phyloP scores from a whole-genome alignment of 2,329 filamentous ascomycete species.

The Neofusicoccum umdonicola region DNA sequence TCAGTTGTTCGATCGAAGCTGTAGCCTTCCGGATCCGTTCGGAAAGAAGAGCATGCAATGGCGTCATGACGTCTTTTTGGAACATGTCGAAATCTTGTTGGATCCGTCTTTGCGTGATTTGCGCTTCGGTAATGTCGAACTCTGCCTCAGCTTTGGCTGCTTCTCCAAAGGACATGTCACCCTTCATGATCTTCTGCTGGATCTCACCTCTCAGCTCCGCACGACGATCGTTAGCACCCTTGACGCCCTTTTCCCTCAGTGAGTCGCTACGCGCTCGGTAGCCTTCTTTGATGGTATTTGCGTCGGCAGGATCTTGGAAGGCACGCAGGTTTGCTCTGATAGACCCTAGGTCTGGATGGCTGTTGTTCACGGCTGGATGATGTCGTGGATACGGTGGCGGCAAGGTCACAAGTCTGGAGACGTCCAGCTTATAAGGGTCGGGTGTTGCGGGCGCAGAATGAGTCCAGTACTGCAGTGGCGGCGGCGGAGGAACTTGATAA shows the following conservation, averaged over 20 bases:
- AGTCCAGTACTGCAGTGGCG: slow-evolving; percentile 39
- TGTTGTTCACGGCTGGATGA: slow-evolving; percentile 94
- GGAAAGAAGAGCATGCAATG: slow-evolving; percentile 76
- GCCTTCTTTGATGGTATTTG: slow-evolving; percentile 64
- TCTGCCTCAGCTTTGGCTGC: slow-evolving; percentile 79
- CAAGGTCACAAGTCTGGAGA: slow-evolving; percentile 87
- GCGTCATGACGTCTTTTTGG: slow-evolving; percentile 77
- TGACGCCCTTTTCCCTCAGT: slow-evolving; percentile 52
- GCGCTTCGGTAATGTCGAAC: slow-evolving; percentile 67
- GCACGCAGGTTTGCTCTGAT: slow-evolving; percentile 72
- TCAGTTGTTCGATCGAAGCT: slow-evolving; percentile 73
- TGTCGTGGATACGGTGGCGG: slow-evolving; percentile 93
- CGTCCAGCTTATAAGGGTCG: slow-evolving; percentile 65
- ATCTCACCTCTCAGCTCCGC: slow-evolving; percentile 70
- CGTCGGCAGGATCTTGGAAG: slow-evolving; percentile 70
- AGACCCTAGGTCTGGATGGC: slow-evolving; percentile 79
- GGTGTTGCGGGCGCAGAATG: slow-evolving; percentile 44
- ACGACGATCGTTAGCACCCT: slow-evolving; percentile 59
- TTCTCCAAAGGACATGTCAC: slow-evolving; percentile 77
- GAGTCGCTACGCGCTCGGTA: slow-evolving; percentile 51
- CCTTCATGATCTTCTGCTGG: slow-evolving; percentile 73
- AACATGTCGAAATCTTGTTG: slow-evolving; percentile 83
- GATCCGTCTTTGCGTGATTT: slow-evolving; percentile 67
- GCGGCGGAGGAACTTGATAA: slow-evolving; percentile 28
- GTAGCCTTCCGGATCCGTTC: slow-evolving; percentile 72